phyloP scores from a whole-genome alignment of 192 early-diverging fungal species.

The Hyaloraphidium curvatum region DNA sequence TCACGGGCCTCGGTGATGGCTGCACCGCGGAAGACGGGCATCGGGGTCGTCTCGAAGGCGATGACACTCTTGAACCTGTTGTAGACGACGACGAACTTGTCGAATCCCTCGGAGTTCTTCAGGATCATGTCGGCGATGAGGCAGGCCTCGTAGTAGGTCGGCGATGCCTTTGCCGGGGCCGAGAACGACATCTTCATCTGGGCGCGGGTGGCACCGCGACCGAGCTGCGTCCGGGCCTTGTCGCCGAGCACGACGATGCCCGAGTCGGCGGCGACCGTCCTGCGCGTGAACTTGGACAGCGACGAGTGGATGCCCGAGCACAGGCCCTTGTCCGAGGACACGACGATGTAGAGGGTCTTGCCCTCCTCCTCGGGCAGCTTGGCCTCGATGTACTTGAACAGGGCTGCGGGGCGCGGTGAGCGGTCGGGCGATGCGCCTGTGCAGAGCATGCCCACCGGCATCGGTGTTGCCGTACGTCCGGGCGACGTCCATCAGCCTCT shows the following conservation, averaged over 20 bases:
- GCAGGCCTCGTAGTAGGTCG: constrained; percentile 74
- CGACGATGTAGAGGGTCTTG: constrained; percentile 54
- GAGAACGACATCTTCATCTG: constrained; percentile 77
- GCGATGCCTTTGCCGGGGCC: constrained; percentile 75
- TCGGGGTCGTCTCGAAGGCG: constrained; percentile 62
- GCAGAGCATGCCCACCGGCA: constrained; percentile 25
- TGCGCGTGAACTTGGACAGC: constrained; percentile 66
- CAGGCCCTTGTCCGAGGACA: constrained; percentile 92
- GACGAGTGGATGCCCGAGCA: constrained; percentile 98
- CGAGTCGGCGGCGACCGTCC: constrained; percentile 31
- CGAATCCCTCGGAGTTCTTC: constrained; percentile 29
- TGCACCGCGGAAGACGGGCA: constrained; percentile 41
- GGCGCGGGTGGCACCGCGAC: constrained; percentile 40
- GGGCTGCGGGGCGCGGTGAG: constrained; percentile 20
- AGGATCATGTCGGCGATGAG: constrained; percentile 62
- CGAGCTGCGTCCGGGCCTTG: constrained; percentile 82
- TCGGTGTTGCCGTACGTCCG: constrained; percentile 49
- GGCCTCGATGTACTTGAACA: constrained; percentile 55
- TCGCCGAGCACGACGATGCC: constrained; percentile 65
- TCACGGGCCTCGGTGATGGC: constrained; percentile 52
- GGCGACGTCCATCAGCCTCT: constrained; percentile 74
- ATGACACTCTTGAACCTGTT: constrained; percentile 89
- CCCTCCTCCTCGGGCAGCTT: constrained; percentile 31
- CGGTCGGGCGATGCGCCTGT: not conserved
- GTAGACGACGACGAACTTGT: constrained; percentile 67